A percentile compares a stretch with the other conserved stretches of the same genome.
Evolutionary conservation across 2,329 filamentous ascomycete species (phyloP).

Genomic region (Byssoonygena ceratinophila): DNA sequence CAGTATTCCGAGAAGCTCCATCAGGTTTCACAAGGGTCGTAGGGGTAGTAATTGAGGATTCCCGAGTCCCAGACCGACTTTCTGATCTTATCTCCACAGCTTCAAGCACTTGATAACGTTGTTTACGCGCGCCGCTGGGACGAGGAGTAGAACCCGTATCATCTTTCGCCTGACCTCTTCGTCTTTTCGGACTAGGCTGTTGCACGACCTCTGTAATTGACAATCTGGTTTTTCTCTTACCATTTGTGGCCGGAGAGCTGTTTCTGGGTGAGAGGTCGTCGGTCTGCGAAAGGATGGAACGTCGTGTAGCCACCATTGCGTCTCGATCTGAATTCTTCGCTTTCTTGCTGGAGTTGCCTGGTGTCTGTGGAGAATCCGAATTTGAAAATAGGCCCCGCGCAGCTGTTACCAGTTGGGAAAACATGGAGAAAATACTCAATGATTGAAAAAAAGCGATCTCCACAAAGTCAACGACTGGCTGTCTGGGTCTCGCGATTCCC

Average conservation of each 20-base stretch:
- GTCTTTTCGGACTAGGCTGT: slow-evolving; percentile 10
- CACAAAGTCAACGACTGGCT: neutral
- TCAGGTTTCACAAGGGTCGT: neutral
- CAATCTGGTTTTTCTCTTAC: slow-evolving; percentile 26
- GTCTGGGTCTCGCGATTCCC: neutral
- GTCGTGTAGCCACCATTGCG: slow-evolving; percentile 30
- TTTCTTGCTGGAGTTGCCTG: neutral
- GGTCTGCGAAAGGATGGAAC: slow-evolving; percentile 20
- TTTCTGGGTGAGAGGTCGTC: slow-evolving; percentile 3
- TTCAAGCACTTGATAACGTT: slow-evolving; percentile 12
- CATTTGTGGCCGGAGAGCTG: slow-evolving; percentile 9
- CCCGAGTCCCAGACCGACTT: slow-evolving; percentile 5
- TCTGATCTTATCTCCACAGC: slow-evolving; percentile 12
- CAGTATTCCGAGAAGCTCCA: neutral
- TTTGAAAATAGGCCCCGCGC: slow-evolving; percentile 34
- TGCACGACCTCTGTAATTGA: neutral
- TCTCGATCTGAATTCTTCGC: slow-evolving; percentile 6
- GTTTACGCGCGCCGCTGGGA: neutral
- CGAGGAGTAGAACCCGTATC: neutral
- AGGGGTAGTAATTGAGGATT: slow-evolving; percentile 3
- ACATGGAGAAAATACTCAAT: slow-evolving; percentile 26
- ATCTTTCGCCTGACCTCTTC: neutral
- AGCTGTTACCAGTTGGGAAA: slow-evolving; percentile 33
- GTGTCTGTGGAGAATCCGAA: slow-evolving; percentile 22
- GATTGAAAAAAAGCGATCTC: neutral